Evolutionary conservation across 257 asterid genomes (phyloP).

Genomic region (Ehretia macrophylla): DNA sequence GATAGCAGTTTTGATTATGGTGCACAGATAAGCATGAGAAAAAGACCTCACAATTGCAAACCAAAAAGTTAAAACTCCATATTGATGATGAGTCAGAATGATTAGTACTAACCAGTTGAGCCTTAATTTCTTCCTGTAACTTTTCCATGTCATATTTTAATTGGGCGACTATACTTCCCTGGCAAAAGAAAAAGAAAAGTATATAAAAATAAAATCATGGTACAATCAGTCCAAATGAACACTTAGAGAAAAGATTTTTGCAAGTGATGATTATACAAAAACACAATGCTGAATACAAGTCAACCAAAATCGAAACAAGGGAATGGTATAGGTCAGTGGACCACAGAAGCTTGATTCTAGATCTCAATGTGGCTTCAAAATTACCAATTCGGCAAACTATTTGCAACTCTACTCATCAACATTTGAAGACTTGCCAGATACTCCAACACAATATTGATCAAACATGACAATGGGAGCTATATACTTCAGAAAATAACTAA

Average conservation of each 20-base stretch:
- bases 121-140: slow-evolving; percentile 75
- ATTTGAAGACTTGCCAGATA: no score
- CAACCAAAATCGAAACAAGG: no score
- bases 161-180: slow-evolving; percentile 84
- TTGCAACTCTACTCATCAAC: no score
- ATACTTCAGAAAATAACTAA: no score
- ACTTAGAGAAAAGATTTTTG: slow-evolving; percentile 9
- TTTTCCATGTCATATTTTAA: slow-evolving; percentile 71
- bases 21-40: not conserved
- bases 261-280: not conserved
- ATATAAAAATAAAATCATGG: slow-evolving; percentile 2
- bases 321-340: no score
- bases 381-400: no score
- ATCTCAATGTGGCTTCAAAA: no score
- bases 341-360: no score
- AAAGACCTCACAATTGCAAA: not conserved
- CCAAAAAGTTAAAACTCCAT: not conserved
- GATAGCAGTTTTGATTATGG: no score
- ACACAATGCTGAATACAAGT: no score
- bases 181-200: slow-evolving; percentile 22
- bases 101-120: slow-evolving; percentile 59
- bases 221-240: not conserved
- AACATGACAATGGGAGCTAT: no score
- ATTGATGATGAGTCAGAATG: not conserved
- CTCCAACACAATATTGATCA: no score